Percentiles rank a stretch among this genome's conserved stretches.
These are phyloP conservation scores for Candida xiaguanensis DNA, from an alignment of 805 yeast species.

Conservation along the genomic window DNA sequence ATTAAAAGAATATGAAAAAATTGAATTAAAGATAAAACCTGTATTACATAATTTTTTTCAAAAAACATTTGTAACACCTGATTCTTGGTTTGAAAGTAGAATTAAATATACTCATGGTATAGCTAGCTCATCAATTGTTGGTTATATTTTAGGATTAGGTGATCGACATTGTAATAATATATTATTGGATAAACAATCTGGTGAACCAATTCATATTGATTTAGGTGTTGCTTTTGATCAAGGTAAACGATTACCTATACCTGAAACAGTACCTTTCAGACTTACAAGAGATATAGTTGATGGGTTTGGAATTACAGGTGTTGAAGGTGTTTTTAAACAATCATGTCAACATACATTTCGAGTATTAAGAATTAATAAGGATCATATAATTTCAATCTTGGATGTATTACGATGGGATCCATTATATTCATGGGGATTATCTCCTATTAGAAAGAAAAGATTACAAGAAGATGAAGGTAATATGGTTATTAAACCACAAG, in stretches of 20 bases:
- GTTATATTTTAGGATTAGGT: conserved; percentile 86
- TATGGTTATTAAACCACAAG: conserved; percentile 19
- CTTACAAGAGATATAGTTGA: conserved; percentile 84
- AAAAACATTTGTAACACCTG: conserved; percentile 60
- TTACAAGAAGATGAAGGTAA: conserved; percentile 32
- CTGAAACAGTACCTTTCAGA: conserved; percentile 93
- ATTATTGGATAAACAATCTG: conserved; percentile 71
- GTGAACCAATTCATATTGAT: conserved; percentile 95
- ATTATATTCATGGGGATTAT: conserved; percentile 83
- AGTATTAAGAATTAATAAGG: conserved; percentile 61
- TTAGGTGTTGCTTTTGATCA: conserved; percentile 96
- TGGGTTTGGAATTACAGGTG: conserved; percentile 86
- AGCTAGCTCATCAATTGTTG: conserved; percentile 83
- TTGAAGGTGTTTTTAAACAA: conserved; percentile 68
- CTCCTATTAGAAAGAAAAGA: conserved; percentile 62
- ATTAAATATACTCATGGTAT: conserved; percentile 68
- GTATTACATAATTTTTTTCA: conserved; percentile 68
- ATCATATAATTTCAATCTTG: conserved; percentile 72
- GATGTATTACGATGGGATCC: conserved; percentile 93
- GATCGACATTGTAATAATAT: conserved; percentile 94
- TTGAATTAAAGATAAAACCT: conserved; percentile 57
- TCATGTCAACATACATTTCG: conserved; percentile 71
- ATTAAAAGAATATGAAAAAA: conserved; percentile 40
- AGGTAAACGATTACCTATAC: conserved; percentile 77
- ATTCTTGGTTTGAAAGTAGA: conserved; percentile 69